Percentiles rank a stretch among this genome's conserved stretches.
These are phyloP conservation scores for Jamesozyma gamospora DNA, from an alignment of 805 yeast genomes.

Conservation along the genomic window DNA sequence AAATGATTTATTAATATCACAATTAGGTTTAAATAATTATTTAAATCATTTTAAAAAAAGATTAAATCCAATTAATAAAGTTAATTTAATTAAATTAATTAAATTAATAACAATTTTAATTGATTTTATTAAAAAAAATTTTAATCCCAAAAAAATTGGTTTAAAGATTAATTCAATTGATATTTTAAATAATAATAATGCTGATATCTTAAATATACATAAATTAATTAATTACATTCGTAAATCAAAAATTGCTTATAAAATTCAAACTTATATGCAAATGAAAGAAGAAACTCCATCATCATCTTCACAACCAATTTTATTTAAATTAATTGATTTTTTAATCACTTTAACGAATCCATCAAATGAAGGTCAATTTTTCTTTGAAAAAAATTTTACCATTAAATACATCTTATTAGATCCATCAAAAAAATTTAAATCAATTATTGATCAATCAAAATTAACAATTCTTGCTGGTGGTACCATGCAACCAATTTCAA, in stretches of 20 bases:
- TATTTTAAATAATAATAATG: slow-evolving; percentile 48
- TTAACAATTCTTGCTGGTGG: slow-evolving; percentile 87
- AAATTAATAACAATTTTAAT: slow-evolving; percentile 46
- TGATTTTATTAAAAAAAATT: slow-evolving; percentile 35
- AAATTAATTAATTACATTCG: slow-evolving; percentile 54
- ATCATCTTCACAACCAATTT: slow-evolving; percentile 35
- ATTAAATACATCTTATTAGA: slow-evolving; percentile 69
- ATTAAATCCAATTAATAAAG: slow-evolving; percentile 61
- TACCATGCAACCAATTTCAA: slow-evolving; percentile 84
- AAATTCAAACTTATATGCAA: slow-evolving; percentile 59
- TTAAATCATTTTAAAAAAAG: slow-evolving; percentile 49
- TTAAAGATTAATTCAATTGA: slow-evolving; percentile 38
- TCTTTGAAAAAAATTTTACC: slow-evolving; percentile 36
- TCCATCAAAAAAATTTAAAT: slow-evolving; percentile 61
- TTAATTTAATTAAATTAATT: slow-evolving; percentile 53
- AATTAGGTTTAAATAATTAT: slow-evolving; percentile 45
- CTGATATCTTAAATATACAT: slow-evolving; percentile 62
- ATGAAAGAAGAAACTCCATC: slow-evolving; percentile 1
- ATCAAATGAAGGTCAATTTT: slow-evolving; percentile 67
- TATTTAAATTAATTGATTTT: slow-evolving; percentile 59
- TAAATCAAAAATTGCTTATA: slow-evolving; percentile 69
- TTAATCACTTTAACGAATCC: slow-evolving; percentile 61
- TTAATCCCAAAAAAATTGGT: slow-evolving; percentile 40
- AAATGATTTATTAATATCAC: slow-evolving; percentile 37
- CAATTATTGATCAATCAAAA: slow-evolving; percentile 51